These are phyloP conservation scores for Herpotrichia juniperi DNA, from an alignment of 2,329 filamentous ascomycete genomes.

Conservation along the genomic window DNA sequence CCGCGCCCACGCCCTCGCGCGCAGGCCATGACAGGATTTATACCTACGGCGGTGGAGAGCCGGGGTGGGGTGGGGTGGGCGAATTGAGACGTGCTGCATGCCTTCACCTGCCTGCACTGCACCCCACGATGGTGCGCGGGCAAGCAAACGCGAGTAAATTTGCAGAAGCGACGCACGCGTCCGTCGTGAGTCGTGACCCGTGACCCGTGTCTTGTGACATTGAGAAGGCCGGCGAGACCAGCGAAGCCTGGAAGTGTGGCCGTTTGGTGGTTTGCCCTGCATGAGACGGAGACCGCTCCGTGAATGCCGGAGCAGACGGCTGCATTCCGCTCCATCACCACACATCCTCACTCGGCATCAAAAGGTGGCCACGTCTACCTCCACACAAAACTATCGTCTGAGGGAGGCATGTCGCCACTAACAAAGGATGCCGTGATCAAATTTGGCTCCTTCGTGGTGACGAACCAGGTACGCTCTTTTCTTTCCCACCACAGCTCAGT, in stretches of 20 bases:
- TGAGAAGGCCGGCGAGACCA: not conserved
- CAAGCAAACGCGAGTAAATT: constrained; percentile 15
- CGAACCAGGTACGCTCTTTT: constrained; percentile 45
- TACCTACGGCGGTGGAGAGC: not conserved
- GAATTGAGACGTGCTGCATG: not conserved
- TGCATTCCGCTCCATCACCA: not conserved
- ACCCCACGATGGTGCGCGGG: not conserved
- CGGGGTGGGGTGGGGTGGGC: not conserved
- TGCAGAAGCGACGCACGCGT: constrained; percentile 17
- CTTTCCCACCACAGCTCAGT: not conserved
- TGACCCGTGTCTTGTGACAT: not conserved
- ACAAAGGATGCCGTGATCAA: constrained; percentile 46
- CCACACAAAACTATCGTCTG: not conserved
- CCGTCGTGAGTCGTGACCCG: constrained; percentile 11
- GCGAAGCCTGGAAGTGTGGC: not conserved
- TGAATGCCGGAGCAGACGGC: no score
- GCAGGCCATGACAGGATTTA: not conserved
- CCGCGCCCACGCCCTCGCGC: no score
- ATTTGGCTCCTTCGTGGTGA: constrained; percentile 53
- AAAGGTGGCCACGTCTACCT: not conserved
- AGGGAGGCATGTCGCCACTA: constrained; percentile 42
- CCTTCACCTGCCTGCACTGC: not conserved
- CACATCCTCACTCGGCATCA: not conserved
- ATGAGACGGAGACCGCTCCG: no score
- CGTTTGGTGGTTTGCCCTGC: no score